Evolutionary conservation across 139 green algal genomes (phyloP), one percentile per base, ranked within the genome.

Genomic region (Spirogloea muscicola): DNA sequence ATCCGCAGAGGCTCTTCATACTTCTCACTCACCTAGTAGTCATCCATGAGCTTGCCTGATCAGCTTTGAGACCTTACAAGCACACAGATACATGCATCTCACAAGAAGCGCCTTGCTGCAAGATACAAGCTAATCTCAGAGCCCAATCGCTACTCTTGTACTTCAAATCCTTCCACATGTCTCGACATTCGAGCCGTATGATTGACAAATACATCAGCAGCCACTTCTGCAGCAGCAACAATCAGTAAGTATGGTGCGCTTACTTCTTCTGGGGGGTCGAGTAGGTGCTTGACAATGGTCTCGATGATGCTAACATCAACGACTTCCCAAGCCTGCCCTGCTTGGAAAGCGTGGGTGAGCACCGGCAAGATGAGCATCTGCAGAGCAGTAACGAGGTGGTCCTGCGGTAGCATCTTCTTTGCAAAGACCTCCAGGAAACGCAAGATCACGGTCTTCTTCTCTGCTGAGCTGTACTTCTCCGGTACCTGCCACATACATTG

Each of bases 301-400:
- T 49, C 61, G 18, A 88, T 57, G 10, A 76, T 57, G 21, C 79
- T 64, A 29, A 66, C 73, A 38, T 85, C 74, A 25, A 88, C 37
- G 25, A 88, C 68, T 61, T 76, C 44, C 2, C 9, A 41, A 1
- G 31, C 65, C 39, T 83, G 58, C 3, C 63, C 76, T n/a, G 65
- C 42, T 43, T 82, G 77, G 31, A 94, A 78, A 0, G 78, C 55
- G 46, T 84, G 68, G 25, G 68, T 67, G 38, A 97, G 62, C 79
- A 97, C 83, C 6, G 93, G 93, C 6, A 88, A 87, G 38, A 98
- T 77, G 3, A 97, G 63, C 36, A 91, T 74, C 49, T 88, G 80
- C 52, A 95, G 68, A 10, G 85, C 84, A 29, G 76, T 73, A n/a
- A n/a, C n/a, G 21, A 55, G 21, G 21, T 55, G 46, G 46, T 55